Evolutionary conservation across 2,329 filamentous ascomycete genomes (phyloP), one percentile per base, ranked within the genome.

Genomic region (Stachybotrys elegans): DNA sequence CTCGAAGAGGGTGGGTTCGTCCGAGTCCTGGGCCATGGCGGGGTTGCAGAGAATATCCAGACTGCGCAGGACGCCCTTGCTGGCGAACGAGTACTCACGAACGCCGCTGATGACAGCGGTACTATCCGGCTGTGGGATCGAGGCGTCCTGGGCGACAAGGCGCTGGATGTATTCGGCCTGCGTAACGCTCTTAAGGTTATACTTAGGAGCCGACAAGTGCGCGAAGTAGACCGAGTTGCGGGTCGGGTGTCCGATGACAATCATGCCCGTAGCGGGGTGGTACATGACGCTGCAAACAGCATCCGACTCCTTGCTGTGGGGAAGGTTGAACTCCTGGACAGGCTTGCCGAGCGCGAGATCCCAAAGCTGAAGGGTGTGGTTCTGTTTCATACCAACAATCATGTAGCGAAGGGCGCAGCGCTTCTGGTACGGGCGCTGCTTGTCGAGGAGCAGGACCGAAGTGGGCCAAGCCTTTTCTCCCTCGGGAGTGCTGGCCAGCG

Each of bases 231-330:
- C 84, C 7, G 91, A 96, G 71, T 98, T 98, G 51, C 93, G 83
- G 2, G 92, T 97, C 11, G 94, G 93, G 59, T 98, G 93, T 27
- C 92, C 94, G 48, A 98, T 86, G 48, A 94, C 82, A 60, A 98
- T 87, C 70, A 97, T 95, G 46, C 92, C 91, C 22, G 91, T 93
- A 51, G 83, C 79, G 6, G 93, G 86, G 63, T 98, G 91, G 64
- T 97, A 98, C 60, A 86, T 84, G 60, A 98, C 86, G 62, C 91
- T 97, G 75, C 93, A 98, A 48, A 97, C 92, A n/a, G 90, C 90
- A 66, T 96, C 92, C 4, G 89, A 94, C 63, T 97, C 92, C 60
- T 93, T 95, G 69, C 88, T 88, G 61, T 98, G 92, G 1, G 93
- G 93, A 45, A 98, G 82, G 63, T 95, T 93, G 63, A 98, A 84